phyloP scores from a whole-genome alignment of 1,139 yeast species.

The Geotrichum citri-aurantii region DNA sequence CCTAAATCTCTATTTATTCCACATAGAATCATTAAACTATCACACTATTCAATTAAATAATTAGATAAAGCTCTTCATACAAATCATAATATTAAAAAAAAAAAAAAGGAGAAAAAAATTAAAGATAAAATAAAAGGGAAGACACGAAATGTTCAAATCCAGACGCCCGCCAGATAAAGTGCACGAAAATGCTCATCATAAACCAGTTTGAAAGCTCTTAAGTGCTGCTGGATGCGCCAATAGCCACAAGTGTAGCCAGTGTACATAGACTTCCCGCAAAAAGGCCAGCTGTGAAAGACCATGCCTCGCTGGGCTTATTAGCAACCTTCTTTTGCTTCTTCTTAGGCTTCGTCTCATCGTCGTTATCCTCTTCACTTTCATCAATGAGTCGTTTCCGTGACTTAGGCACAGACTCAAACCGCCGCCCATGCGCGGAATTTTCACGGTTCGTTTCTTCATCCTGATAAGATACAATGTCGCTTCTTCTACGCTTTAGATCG shows the following conservation, averaged over 20 bases:
- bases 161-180: not conserved
- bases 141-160: not conserved
- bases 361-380: not conserved
- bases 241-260: conserved; percentile 3
- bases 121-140: not conserved
- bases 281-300: conserved; percentile 6
- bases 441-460: not conserved
- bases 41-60: not conserved
- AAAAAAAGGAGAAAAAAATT: not conserved
- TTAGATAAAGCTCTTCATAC: conserved; percentile 1
- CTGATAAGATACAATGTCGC: not conserved
- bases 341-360: not conserved
- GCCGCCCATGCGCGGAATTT: not conserved
- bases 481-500: not conserved
- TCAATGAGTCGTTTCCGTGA: not conserved
- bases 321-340: conserved; percentile 3
- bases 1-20: not conserved
- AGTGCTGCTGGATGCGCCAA: conserved; percentile 4
- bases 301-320: not conserved
- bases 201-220: not conserved
- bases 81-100: conserved; percentile 8
- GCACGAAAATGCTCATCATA: not conserved
- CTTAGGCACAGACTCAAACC: not conserved
- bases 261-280: conserved; percentile 8
- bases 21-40: not conserved